Conservation (phyloP, 2,329 filamentous ascomycete species). For the Chaetomium olivaceum region DNA sequence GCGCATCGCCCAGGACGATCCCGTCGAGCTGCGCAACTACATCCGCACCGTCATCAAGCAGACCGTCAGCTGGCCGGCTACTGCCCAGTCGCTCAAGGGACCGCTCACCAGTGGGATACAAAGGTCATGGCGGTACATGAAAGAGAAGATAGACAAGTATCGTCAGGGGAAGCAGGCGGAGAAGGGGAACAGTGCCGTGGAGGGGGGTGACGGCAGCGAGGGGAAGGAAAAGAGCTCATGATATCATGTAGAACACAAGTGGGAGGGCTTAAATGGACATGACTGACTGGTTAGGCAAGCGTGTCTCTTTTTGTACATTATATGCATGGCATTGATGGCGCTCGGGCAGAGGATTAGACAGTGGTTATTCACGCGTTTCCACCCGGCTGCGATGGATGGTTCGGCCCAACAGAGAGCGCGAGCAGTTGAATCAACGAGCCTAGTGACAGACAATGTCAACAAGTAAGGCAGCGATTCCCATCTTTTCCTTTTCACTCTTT, state of each 20-base stretch:
- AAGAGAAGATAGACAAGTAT: constrained; percentile 76
- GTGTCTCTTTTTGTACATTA: constrained; percentile 21
- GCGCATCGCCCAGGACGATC: constrained; percentile 72
- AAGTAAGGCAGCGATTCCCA: too few relatives aligned
- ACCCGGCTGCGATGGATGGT: too few relatives aligned
- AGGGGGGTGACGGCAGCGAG: background rate
- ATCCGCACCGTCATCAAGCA: constrained; percentile 77
- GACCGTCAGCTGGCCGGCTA: constrained; percentile 91
- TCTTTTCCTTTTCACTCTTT: background rate
- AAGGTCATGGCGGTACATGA: constrained; percentile 72
- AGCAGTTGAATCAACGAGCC: background rate
- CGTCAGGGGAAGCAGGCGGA: constrained; percentile 43
- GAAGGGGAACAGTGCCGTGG: constrained; percentile 16
- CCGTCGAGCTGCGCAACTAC: constrained; percentile 65
- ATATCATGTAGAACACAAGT: background rate
- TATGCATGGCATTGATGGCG: constrained; percentile 18
- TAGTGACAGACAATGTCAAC: background rate
- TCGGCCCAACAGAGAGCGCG: background rate
- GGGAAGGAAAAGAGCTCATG: constrained; percentile 18
- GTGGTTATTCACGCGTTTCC: background rate
- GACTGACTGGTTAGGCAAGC: constrained; percentile 4
- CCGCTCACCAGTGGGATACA: constrained; percentile 73
- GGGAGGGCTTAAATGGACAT: background rate
- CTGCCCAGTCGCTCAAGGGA: constrained; percentile 83
- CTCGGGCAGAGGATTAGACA: constrained; percentile 18